A percentile compares a stretch with the other conserved stretches of the same genome.
Conservation (phyloP, 2,329 filamentous ascomycete species). For the Colletotrichum limetticola region DNA sequence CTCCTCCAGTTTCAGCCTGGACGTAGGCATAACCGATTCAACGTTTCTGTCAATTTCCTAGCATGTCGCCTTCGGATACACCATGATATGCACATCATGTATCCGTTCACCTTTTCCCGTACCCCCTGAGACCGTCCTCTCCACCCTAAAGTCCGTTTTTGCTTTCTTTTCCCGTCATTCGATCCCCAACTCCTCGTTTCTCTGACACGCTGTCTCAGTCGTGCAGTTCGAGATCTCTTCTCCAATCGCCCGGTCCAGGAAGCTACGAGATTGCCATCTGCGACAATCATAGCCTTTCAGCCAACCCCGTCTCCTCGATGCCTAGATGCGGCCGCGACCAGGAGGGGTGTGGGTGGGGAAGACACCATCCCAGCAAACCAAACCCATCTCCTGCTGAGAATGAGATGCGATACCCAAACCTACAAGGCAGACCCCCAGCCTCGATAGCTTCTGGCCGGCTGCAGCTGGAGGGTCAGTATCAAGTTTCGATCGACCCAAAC, state of each 20-base stretch:
- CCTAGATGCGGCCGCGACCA: neutral
- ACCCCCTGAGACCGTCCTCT: constrained; percentile 1
- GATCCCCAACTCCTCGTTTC: constrained; percentile 21
- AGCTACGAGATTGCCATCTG: constrained; percentile 16
- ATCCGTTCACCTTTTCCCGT: neutral
- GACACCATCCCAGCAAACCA: neutral
- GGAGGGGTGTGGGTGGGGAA: neutral
- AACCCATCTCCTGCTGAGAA: neutral
- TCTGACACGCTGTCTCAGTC: constrained; percentile 33
- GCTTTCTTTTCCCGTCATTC: constrained; percentile 24
- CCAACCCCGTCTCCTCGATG: neutral
- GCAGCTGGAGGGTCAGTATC: neutral
- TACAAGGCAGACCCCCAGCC: neutral
- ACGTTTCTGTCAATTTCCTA: too few species aligned
- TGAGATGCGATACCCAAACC: neutral
- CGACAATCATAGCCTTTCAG: constrained; percentile 1
- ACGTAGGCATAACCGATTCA: too few species aligned
- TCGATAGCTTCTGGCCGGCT: neutral
- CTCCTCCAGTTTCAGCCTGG: too few species aligned
- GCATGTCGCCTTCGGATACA: neutral
- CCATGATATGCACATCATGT: constrained; percentile 16
- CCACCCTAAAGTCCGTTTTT: constrained; percentile 7
- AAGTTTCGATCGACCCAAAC: neutral
- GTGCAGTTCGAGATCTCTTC: constrained; percentile 26
- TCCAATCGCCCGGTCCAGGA: neutral